A percentile compares a stretch with the other conserved stretches of the same genome.
Conservation (phyloP, 192 early-diverging fungal genomes). For the Gamsiella multidivaricata region DNA sequence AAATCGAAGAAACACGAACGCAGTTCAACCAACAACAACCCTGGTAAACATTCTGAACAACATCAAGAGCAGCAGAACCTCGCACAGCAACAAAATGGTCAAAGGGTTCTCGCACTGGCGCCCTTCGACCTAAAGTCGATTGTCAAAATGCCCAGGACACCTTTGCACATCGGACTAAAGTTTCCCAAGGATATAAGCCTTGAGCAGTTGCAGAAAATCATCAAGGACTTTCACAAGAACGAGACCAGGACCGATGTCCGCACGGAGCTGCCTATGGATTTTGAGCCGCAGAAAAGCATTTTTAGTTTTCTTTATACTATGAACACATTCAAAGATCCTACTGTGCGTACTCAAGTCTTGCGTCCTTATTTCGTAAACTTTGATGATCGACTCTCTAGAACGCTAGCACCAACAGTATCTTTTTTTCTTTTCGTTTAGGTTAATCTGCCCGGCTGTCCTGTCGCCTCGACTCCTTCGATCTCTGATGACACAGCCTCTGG, state of each 20-base stretch:
- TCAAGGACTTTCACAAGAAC: constrained; percentile 28
- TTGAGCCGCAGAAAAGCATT: constrained; percentile 39
- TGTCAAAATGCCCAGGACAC: constrained; percentile 1
- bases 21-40: neutral
- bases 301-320: constrained; percentile 37
- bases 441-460: constrained; percentile 27
- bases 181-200: constrained; percentile 29
- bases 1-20: neutral
- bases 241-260: constrained; percentile 38
- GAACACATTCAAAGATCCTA: constrained; percentile 28
- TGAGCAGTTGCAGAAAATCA: constrained; percentile 21
- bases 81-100: neutral
- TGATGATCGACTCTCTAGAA: too few species aligned
- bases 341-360: constrained; percentile 16
- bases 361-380: too few species aligned
- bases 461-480: constrained; percentile 16
- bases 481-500: constrained; percentile 22
- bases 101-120: neutral
- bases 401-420: neutral
- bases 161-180: constrained; percentile 22
- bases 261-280: constrained; percentile 15
- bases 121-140: constrained; percentile 7
- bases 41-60: too few species aligned
- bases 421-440: constrained; percentile 2
- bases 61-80: neutral